Percentiles rank a stretch among this genome's conserved stretches.
These are phyloP conservation scores for Phanerochaete carnosa DNA, from an alignment of 768 basidiomycete genomes.

Conservation along the genomic window DNA sequence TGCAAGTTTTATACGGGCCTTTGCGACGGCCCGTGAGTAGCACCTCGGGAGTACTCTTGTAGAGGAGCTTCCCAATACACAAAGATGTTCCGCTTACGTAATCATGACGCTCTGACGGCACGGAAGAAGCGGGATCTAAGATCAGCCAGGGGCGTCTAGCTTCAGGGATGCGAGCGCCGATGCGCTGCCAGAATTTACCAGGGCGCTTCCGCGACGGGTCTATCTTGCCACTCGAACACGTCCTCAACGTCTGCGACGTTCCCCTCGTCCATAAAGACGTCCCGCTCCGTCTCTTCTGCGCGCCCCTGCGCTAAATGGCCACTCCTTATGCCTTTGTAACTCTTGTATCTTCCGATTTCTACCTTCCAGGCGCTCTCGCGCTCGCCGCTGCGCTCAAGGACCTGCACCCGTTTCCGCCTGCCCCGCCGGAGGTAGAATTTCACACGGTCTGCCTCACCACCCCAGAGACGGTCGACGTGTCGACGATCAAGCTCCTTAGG, in stretches of 20 bases:
- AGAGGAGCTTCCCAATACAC: background rate
- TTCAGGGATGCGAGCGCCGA: slow-evolving; percentile 1
- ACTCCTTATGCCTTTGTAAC: slow-evolving; percentile 81
- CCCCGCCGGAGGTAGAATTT: slow-evolving; percentile 62
- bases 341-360: slow-evolving; percentile 86
- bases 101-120: background rate
- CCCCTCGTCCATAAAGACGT: slow-evolving; percentile 4
- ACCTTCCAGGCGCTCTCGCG: slow-evolving; percentile 90
- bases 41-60: too few species aligned
- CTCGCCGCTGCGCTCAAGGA: slow-evolving; percentile 83
- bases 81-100: background rate
- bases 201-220: background rate
- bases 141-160: background rate
- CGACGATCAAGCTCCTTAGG: slow-evolving; percentile 74
- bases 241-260: slow-evolving; percentile 16
- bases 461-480: slow-evolving; percentile 87
- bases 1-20: too few species aligned
- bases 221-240: slow-evolving; percentile 16
- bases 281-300: slow-evolving; percentile 12
- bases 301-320: slow-evolving; percentile 45
- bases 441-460: slow-evolving; percentile 89
- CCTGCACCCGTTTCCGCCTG: slow-evolving; percentile 59
- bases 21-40: too few species aligned
- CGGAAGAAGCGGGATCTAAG: background rate
- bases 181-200: background rate